phyloP scores from a whole-genome alignment of 2,329 filamentous ascomycete genomes.

The Daldinia sp. region DNA sequence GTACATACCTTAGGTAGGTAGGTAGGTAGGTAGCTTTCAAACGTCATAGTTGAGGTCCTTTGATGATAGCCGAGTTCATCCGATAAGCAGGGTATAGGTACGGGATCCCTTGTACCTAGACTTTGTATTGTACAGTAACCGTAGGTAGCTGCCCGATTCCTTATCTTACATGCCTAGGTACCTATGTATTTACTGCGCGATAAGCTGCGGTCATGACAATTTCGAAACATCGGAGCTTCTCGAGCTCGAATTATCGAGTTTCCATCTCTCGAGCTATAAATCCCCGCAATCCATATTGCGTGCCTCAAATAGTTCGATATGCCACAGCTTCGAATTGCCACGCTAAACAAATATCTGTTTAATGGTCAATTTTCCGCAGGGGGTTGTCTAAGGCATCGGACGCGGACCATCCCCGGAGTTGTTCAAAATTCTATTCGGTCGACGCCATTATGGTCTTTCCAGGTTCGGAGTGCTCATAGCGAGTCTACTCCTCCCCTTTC shows the following conservation, averaged over 20 bases:
- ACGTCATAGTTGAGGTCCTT: slow-evolving; percentile 6
- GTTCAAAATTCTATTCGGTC: slow-evolving; percentile 1
- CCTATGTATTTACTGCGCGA: background rate
- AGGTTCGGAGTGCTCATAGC: slow-evolving; percentile 46
- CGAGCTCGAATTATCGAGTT: slow-evolving; percentile 8
- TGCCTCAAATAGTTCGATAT: slow-evolving; percentile 45
- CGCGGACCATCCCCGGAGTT: slow-evolving; percentile 5
- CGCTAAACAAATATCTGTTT: slow-evolving; percentile 60
- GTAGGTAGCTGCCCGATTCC: background rate
- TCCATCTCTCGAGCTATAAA: background rate
- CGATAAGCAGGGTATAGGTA: background rate
- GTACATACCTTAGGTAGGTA: too few species aligned
- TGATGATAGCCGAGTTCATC: slow-evolving; percentile 1
- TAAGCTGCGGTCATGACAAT: background rate
- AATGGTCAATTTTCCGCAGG: slow-evolving; percentile 53
- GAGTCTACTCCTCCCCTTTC: slow-evolving; percentile 35
- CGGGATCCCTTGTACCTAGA: slow-evolving; percentile 1
- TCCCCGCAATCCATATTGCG: background rate
- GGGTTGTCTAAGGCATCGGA: slow-evolving; percentile 51
- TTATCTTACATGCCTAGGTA: background rate
- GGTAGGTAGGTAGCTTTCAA: too few species aligned
- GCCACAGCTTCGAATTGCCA: slow-evolving; percentile 54
- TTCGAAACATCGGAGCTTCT: background rate
- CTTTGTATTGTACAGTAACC: too few species aligned
- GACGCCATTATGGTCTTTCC: slow-evolving; percentile 12